Base-by-base conservation (phyloP, 331 rosid species). In the Quercus phellos region DNA sequence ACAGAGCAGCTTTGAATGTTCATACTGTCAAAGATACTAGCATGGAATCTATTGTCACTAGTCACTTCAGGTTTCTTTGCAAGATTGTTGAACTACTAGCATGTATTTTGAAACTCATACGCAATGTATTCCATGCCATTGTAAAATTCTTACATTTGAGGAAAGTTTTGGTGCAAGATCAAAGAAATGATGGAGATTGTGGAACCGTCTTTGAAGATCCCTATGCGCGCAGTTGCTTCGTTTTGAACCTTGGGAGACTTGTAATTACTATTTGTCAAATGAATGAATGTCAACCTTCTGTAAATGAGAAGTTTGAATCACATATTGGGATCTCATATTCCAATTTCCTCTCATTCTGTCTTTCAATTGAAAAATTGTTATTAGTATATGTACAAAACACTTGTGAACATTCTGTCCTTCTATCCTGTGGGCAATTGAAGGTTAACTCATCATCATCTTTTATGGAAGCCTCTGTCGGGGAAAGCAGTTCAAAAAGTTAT, bases 381-480 rank as follows among this genome's bases (percentile, higher is more conserved):
- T 67, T 92, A 34, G 74, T 79, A 73, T 86, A 88, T 58, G 69
- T 74, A 22, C 78, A 84, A 61, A 89, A 85, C 64, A 82, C 84
- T 66, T 89, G 88, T 79, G 90, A 88, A 76, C 90, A 89, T 84
- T 83, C 90, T 76, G 61, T 87, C 77, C 84, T 87, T 80, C 27
- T 92, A 42, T 94, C 97, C 35, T 90, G 94, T 82, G 97, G 95
- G 73, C 79, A 89, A 73, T 55, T 91, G 79, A 88, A 84, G 79
- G 90, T 90, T 77, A 82, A 79, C 75, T 74, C 85, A 74, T 51
- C 86, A 58, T 85, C 87, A 63, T 85, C 92, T 78, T 77, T 82
- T 66, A 22, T 58, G 79, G 74, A 72, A 63, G 81, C 83, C 60
- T 56, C 80, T 61, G 84, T 38, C 8, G 21, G 13, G 59, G 55